These are phyloP conservation scores for Venturia nashicola DNA, from an alignment of 2,329 filamentous ascomycete species.

Conservation along the genomic window DNA sequence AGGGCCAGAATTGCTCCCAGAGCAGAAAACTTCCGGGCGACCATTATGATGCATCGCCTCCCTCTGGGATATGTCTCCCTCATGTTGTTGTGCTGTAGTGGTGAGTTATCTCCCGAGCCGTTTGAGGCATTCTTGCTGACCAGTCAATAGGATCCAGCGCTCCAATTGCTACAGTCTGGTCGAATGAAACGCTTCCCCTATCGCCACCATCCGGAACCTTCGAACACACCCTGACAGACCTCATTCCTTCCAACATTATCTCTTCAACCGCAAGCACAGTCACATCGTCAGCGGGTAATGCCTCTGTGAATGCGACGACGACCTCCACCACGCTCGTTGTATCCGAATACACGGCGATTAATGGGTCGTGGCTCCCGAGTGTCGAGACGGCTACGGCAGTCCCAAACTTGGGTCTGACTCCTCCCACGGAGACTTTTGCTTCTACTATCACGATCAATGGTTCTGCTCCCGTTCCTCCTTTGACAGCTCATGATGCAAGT, in stretches of 20 bases:
- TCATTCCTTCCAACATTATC: not conserved
- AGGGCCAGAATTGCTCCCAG: not conserved
- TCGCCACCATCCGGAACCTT: not conserved
- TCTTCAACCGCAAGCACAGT: not conserved
- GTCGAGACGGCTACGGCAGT: not conserved
- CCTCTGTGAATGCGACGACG: not conserved
- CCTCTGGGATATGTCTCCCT: not conserved
- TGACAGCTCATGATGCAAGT: not conserved
- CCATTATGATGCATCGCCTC: not conserved
- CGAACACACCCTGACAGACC: not conserved
- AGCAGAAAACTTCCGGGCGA: not conserved
- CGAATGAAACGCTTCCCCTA: not conserved
- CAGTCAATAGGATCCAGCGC: not conserved
- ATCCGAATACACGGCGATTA: not conserved
- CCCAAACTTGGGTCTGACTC: not conserved
- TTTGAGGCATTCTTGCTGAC: not conserved
- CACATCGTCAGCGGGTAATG: not conserved
- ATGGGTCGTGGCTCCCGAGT: not conserved
- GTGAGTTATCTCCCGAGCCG: not conserved
- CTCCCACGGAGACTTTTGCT: not conserved
- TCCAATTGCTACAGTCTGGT: too few species aligned
- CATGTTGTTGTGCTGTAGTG: not conserved
- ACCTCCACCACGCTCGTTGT: not conserved
- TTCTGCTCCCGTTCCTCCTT: not conserved
- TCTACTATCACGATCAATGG: not conserved